phyloP scores from a whole-genome alignment of 164 flowering plant species.

The Sextonia rubra region DNA sequence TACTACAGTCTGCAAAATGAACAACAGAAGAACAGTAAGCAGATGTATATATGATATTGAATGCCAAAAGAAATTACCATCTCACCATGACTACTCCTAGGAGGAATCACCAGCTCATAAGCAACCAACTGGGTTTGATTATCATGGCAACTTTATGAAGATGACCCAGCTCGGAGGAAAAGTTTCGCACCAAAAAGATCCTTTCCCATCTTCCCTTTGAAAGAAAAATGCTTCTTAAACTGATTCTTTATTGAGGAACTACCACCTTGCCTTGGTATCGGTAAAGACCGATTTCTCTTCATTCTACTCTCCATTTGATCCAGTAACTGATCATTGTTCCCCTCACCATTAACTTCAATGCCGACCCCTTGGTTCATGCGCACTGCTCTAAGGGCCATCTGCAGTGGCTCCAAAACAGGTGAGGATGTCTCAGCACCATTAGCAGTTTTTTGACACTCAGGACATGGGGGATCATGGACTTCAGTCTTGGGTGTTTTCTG shows the following conservation, averaged over 20 bases:
- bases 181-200: constrained; percentile 22
- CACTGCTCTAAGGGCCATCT: constrained; percentile 29
- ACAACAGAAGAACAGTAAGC: neutral
- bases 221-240: constrained; percentile 2
- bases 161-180: constrained; percentile 24
- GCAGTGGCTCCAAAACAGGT: constrained; percentile 30
- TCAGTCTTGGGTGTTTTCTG: constrained; percentile 40
- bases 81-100: constrained; percentile 1
- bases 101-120: constrained; percentile 9
- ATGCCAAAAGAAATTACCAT: neutral
- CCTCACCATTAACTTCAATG: constrained; percentile 15
- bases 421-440: constrained; percentile 20
- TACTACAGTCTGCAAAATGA: neutral
- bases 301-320: constrained; percentile 13
- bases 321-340: constrained; percentile 10
- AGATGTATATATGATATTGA: neutral
- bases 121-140: constrained; percentile 14
- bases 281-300: constrained; percentile 20
- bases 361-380: constrained; percentile 21
- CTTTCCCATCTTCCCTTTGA: constrained; percentile 18
- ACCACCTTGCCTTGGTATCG: constrained; percentile 10
- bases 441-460: constrained; percentile 30
- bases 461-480: constrained; percentile 45
- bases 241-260: constrained; percentile 23
- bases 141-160: constrained; percentile 11